Evolutionary conservation across 129 eudicot species (phyloP).

Genomic region (Mikania micrantha): DNA sequence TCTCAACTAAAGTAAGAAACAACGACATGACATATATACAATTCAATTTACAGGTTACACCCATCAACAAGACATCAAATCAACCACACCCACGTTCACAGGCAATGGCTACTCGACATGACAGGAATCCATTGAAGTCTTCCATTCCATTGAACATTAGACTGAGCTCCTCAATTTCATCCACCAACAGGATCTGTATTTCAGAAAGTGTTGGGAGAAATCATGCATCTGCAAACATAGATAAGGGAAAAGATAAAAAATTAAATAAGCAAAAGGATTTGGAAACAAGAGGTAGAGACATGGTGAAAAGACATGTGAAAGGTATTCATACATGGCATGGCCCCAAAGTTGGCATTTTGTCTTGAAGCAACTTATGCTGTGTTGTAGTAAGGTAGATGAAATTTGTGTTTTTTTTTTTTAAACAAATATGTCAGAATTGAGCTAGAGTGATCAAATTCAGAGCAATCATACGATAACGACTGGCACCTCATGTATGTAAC

Average conservation of each 20-base stretch:
- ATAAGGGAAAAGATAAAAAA: constrained; percentile 13
- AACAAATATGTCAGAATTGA: not conserved
- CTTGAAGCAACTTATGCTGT: not conserved
- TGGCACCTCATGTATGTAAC: not conserved
- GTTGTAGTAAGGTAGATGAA: constrained; percentile 25
- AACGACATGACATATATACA: not conserved
- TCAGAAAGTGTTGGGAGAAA: constrained; percentile 15
- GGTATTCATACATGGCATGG: constrained; percentile 23
- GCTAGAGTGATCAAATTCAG: constrained; percentile 13
- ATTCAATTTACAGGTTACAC: constrained; percentile 34
- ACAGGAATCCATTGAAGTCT: constrained; percentile 20
- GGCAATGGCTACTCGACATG: constrained; percentile 15
- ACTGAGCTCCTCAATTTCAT: constrained; percentile 29
- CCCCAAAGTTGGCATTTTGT: constrained; percentile 1
- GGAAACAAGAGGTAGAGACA: constrained; percentile 5
- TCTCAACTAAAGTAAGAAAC: not conserved
- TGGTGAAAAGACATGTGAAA: constrained; percentile 26
- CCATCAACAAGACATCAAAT: constrained; percentile 25
- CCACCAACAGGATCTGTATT: constrained; percentile 23
- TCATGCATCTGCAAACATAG: constrained; percentile 19
- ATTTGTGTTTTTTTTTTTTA: constrained; percentile 11
- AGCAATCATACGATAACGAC: constrained; percentile 7
- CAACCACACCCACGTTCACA: constrained; percentile 24
- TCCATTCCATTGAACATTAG: constrained; percentile 20
- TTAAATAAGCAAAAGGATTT: constrained; percentile 17